These are phyloP conservation scores for Rubus idaeus DNA, from an alignment of 306 rosid genomes.

Conservation along the genomic window DNA sequence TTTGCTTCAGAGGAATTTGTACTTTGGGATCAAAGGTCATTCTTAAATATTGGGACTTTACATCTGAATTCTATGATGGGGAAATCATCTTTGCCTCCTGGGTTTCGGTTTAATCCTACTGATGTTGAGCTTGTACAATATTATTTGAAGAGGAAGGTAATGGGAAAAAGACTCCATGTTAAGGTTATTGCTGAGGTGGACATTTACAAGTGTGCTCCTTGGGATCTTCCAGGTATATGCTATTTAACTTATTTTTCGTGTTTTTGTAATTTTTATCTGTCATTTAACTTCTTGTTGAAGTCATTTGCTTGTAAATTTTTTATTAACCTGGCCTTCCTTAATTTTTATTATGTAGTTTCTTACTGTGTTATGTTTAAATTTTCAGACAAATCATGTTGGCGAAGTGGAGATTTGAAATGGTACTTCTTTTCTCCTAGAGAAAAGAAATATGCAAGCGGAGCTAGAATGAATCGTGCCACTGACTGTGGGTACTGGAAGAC, in stretches of 20 bases:
- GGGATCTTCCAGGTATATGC: conserved; percentile 77
- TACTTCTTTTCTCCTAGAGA: conserved; percentile 66
- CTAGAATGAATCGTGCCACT: conserved; percentile 55
- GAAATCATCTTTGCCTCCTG: conserved; percentile 41
- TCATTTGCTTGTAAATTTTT: background rate
- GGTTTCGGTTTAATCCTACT: conserved; percentile 72
- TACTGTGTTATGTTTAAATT: background rate
- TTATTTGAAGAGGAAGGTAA: conserved; percentile 62
- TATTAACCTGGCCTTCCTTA: background rate
- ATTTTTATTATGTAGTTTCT: background rate
- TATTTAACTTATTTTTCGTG: background rate
- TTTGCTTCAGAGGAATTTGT: conserved; percentile 10
- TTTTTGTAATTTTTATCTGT: background rate
- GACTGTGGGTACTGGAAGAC: conserved; percentile 70
- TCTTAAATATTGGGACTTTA: background rate
- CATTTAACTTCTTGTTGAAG: background rate
- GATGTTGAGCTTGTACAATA: conserved; percentile 53
- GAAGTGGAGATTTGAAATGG: conserved; percentile 61
- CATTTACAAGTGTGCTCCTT: conserved; percentile 60
- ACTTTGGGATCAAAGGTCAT: background rate
- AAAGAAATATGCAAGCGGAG: conserved; percentile 60
- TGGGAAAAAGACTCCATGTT: conserved; percentile 29
- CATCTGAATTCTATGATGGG: conserved; percentile 26
- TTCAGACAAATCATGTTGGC: conserved; percentile 50
- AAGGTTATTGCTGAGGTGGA: conserved; percentile 56